phyloP scores from a whole-genome alignment of 257 asterid species.

The Solanum habrochaites region DNA sequence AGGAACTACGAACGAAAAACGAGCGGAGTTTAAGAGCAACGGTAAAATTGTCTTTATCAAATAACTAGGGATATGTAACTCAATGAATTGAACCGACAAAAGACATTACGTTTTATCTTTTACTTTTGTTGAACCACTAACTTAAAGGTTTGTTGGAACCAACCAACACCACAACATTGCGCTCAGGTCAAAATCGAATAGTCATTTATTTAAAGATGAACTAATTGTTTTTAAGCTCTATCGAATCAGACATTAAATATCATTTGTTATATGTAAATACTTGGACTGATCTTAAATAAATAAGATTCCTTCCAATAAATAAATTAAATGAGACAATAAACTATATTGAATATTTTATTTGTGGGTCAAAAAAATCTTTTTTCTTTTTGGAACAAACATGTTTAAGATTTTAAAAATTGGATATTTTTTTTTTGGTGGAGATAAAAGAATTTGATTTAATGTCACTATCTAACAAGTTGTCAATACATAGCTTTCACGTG shows the following conservation, averaged over 20 bases:
- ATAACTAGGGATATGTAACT: not conserved
- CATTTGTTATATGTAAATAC: not conserved
- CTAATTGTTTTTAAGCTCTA: not conserved
- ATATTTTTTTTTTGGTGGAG: not conserved
- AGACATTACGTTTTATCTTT: not conserved
- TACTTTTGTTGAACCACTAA: not conserved
- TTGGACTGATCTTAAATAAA: not conserved
- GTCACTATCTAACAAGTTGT: not conserved
- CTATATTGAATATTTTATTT: not conserved
- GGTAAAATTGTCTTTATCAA: not conserved
- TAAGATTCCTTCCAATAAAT: not conserved
- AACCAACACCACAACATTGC: not conserved
- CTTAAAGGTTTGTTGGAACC: not conserved
- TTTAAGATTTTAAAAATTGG: not conserved
- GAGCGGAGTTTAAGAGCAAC: not conserved
- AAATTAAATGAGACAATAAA: not conserved
- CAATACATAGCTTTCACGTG: not conserved
- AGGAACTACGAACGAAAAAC: not conserved
- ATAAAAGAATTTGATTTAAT: not conserved
- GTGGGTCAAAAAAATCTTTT: not conserved
- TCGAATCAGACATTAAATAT: not conserved
- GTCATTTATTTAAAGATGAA: not conserved
- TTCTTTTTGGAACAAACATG: not conserved
- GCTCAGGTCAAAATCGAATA: not conserved
- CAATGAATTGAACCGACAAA: not conserved